Conservation (phyloP, 306 rosid genomes). For the Phaseolus lunatus region DNA sequence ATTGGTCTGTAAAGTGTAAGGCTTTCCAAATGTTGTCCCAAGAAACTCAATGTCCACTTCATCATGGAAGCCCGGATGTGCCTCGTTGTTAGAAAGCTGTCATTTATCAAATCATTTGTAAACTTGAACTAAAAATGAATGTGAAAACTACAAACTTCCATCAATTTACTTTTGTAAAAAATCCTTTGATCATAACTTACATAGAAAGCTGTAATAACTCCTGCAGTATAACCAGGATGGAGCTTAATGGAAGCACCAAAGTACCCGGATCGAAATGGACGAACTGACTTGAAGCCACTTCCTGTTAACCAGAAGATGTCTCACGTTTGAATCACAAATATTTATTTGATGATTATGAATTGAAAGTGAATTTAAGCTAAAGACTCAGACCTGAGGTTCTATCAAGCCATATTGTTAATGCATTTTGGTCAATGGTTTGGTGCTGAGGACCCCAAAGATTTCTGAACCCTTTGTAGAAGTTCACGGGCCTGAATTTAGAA, state of each 20-base stretch:
- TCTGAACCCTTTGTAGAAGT: constrained; percentile 68
- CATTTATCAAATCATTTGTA: constrained; percentile 34
- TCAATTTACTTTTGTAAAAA: constrained; percentile 3
- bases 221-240: constrained; percentile 96
- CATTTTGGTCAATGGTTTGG: constrained; percentile 65
- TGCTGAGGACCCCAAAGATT: constrained; percentile 96
- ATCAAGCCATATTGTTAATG: constrained; percentile 91
- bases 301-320: constrained; percentile 53
- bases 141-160: constrained; percentile 7
- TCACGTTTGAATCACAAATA: constrained; percentile 16
- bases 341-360: background rate
- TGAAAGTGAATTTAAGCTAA: background rate
- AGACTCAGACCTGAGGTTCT: constrained; percentile 68
- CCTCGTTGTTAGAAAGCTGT: constrained; percentile 95
- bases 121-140: background rate
- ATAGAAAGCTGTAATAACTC: constrained; percentile 95
- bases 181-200: constrained; percentile 52
- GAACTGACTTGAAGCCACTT: constrained; percentile 90
- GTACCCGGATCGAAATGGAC: constrained; percentile 94
- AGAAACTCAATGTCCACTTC: constrained; percentile 97
- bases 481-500: constrained; percentile 67
- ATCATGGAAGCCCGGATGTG: constrained; percentile 95
- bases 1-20: constrained; percentile 93
- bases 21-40: constrained; percentile 97
- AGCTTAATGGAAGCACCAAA: constrained; percentile 89